These are phyloP conservation scores for Coniferiporia weirii DNA, from an alignment of 1,284 basidiomycete genomes.

Conservation along the genomic window DNA sequence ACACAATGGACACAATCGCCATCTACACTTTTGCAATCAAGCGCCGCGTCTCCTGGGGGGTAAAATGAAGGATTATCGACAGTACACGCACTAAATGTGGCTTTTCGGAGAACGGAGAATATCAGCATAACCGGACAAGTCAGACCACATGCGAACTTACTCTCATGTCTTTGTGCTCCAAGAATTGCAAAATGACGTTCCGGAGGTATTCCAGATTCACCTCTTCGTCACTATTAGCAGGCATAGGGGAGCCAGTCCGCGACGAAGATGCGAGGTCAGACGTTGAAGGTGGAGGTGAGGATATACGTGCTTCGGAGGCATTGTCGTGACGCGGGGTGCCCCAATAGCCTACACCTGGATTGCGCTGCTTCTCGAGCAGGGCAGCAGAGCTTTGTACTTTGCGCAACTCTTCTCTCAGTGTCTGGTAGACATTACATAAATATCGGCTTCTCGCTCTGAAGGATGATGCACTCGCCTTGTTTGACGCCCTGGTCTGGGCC, in stretches of 20 bases:
- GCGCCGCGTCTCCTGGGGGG: constrained; percentile 86
- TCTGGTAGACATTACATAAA: constrained; percentile 39
- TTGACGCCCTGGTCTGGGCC: constrained; percentile 57
- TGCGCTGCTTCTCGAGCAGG: constrained; percentile 82
- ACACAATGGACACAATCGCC: background rate
- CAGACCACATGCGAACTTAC: constrained; percentile 40
- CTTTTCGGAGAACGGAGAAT: constrained; percentile 32
- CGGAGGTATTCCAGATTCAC: constrained; percentile 93
- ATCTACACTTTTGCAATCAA: constrained; percentile 64
- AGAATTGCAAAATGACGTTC: constrained; percentile 91
- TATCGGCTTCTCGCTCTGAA: background rate
- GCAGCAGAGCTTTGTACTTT: constrained; percentile 90
- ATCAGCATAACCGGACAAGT: constrained; percentile 4
- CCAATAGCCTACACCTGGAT: constrained; percentile 94
- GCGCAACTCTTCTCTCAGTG: constrained; percentile 83
- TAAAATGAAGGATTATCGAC: constrained; percentile 88
- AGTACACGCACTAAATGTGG: constrained; percentile 87
- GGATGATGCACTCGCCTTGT: constrained; percentile 52
- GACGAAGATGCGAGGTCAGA: constrained; percentile 34
- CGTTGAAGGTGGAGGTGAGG: constrained; percentile 39
- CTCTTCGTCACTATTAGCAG: constrained; percentile 72
- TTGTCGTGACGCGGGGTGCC: constrained; percentile 40
- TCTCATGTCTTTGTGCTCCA: constrained; percentile 87
- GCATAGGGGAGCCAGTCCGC: constrained; percentile 36
- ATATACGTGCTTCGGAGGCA: constrained; percentile 38